phyloP scores from a whole-genome alignment of 345 rosid species.

The Brassica nigra region DNA sequence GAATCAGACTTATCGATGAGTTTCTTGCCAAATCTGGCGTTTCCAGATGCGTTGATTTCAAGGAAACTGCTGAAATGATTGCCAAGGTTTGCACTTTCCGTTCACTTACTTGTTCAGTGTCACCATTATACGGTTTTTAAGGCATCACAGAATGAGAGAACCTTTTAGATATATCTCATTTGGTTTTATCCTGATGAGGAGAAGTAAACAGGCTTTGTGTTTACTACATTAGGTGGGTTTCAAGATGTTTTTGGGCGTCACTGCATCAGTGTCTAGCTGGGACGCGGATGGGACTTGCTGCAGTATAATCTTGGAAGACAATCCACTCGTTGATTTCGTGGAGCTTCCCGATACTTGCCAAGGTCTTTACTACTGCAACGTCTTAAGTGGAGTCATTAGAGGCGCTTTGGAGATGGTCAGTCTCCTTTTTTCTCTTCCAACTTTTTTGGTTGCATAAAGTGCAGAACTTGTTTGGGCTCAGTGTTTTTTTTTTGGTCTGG shows the following conservation, averaged over 20 bases:
- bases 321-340: constrained; percentile 90
- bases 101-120: background rate
- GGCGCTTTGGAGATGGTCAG: constrained; percentile 95
- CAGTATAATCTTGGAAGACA: constrained; percentile 81
- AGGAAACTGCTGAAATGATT: constrained; percentile 84
- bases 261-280: constrained; percentile 84
- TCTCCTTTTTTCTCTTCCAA: background rate
- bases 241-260: constrained; percentile 93
- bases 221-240: constrained; percentile 67
- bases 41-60: constrained; percentile 86
- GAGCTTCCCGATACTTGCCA: constrained; percentile 95
- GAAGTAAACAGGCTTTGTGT: constrained; percentile 6
- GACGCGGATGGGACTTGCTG: constrained; percentile 86
- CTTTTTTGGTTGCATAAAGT: background rate
- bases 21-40: constrained; percentile 89
- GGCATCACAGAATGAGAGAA: background rate
- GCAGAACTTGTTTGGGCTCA: constrained; percentile 16
- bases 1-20: constrained; percentile 83
- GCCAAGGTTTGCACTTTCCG: constrained; percentile 60
- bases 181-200: background rate
- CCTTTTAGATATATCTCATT: background rate
- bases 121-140: too few relatives aligned
- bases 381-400: constrained; percentile 85
- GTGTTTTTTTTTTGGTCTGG: background rate
- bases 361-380: constrained; percentile 88